Conservation (phyloP, 345 rosid genomes). For the Angophora floribunda region DNA sequence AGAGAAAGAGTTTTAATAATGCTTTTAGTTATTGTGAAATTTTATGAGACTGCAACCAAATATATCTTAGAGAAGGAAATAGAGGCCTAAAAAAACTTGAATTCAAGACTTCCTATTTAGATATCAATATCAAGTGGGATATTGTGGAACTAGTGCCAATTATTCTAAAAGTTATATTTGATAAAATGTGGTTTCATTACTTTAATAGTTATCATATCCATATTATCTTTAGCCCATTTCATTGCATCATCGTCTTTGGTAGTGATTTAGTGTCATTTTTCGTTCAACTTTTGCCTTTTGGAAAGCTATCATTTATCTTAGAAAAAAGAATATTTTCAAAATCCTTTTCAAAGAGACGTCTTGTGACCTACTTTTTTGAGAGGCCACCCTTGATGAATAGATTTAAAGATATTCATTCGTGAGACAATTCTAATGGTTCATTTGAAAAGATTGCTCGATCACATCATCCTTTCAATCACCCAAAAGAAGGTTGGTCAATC, state of each 20-base stretch:
- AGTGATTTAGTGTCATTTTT: not conserved
- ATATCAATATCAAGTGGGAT: too few species aligned
- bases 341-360: not conserved
- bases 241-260: not conserved
- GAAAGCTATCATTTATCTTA: not conserved
- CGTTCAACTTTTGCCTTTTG: not conserved
- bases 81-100: accelerated
- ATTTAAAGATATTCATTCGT: not conserved
- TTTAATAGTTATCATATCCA: not conserved
- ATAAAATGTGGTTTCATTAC: accelerated
- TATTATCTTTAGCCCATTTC: not conserved
- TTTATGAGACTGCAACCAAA: not conserved
- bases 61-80: too few species aligned
- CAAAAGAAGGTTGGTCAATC: not conserved
- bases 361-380: not conserved
- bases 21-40: not conserved
- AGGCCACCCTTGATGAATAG: accelerated
- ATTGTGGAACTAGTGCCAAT: accelerated
- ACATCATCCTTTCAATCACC: not conserved
- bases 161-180: too few species aligned
- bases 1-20: accelerated
- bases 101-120: accelerated
- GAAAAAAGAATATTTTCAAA: too few species aligned
- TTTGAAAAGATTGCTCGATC: not conserved
- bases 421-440: too few species aligned